phyloP scores from a whole-genome alignment of 768 basidiomycete genomes.

The Piloderma croceum region DNA sequence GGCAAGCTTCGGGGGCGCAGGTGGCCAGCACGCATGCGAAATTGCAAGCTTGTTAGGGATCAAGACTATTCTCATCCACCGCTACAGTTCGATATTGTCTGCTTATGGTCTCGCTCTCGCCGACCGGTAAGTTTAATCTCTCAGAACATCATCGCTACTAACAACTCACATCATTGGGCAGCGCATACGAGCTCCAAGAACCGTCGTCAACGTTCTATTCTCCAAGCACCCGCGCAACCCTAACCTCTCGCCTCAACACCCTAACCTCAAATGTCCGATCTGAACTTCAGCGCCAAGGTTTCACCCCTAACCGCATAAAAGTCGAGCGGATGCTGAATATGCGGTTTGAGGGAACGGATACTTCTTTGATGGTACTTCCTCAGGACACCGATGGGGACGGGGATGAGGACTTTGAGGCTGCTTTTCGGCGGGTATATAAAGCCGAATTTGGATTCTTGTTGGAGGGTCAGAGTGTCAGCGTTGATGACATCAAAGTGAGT shows the following conservation, averaged over 20 bases:
- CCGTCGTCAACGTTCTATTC: slow-evolving; percentile 81
- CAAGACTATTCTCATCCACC: slow-evolving; percentile 80
- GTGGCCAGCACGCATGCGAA: slow-evolving; percentile 91
- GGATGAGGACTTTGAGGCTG: slow-evolving; percentile 65
- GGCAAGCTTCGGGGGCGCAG: slow-evolving; percentile 85
- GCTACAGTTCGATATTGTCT: slow-evolving; percentile 88
- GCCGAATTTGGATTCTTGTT: slow-evolving; percentile 89
- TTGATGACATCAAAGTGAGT: slow-evolving; percentile 84
- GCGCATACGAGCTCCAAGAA: slow-evolving; percentile 84
- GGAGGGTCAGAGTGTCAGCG: slow-evolving; percentile 75
- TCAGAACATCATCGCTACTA: neutral
- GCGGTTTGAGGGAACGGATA: slow-evolving; percentile 93
- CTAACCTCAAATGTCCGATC: slow-evolving; percentile 54
- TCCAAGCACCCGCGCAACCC: slow-evolving; percentile 43
- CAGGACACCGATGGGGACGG: slow-evolving; percentile 25
- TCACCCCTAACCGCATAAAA: slow-evolving; percentile 63
- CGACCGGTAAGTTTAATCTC: slow-evolving; percentile 46
- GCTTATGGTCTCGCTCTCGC: slow-evolving; percentile 93
- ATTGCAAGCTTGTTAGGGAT: slow-evolving; percentile 85
- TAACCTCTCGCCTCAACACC: slow-evolving; percentile 64
- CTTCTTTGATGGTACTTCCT: slow-evolving; percentile 82
- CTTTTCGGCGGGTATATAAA: slow-evolving; percentile 78
- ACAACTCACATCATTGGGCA: slow-evolving; percentile 20
- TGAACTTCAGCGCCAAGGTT: slow-evolving; percentile 78
- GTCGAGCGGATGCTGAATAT: slow-evolving; percentile 85